These are phyloP conservation scores for Boletus coccyginus DNA, from an alignment of 768 basidiomycete species.

Conservation along the genomic window DNA sequence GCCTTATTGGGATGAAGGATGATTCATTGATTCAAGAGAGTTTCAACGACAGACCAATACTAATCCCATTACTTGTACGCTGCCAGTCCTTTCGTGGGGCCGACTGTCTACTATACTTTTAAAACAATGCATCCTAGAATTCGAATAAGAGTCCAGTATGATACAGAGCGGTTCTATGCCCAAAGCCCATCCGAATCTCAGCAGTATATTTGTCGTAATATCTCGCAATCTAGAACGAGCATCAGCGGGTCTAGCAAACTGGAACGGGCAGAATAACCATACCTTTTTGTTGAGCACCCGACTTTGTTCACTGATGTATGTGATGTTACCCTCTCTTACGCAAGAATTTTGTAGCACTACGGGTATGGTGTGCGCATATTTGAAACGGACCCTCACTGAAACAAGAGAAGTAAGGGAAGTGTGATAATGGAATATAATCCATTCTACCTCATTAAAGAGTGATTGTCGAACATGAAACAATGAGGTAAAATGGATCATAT, in stretches of 20 bases:
- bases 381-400: too few species aligned
- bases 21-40: background rate
- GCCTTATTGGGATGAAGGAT: too few species aligned
- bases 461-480: too few species aligned
- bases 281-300: constrained; percentile 98
- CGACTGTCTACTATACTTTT: constrained; percentile 2
- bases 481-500: too few species aligned
- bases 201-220: constrained; percentile 97
- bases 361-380: too few species aligned
- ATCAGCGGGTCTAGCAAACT: background rate
- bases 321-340: constrained; percentile 94
- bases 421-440: too few species aligned
- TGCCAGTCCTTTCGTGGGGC: background rate
- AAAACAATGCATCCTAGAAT: constrained; percentile 5
- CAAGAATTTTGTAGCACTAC: constrained; percentile 61
- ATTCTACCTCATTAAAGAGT: too few species aligned
- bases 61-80: background rate
- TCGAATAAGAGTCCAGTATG: background rate
- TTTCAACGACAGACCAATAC: background rate
- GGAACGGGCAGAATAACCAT: constrained; percentile 1
- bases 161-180: constrained; percentile 84
- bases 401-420: too few species aligned
- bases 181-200: constrained; percentile 96
- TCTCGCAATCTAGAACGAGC: constrained; percentile 66
- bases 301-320: constrained; percentile 98